Conservation (phyloP, 371 early-diverging fungal genomes). For the Funneliformis caledonium region DNA sequence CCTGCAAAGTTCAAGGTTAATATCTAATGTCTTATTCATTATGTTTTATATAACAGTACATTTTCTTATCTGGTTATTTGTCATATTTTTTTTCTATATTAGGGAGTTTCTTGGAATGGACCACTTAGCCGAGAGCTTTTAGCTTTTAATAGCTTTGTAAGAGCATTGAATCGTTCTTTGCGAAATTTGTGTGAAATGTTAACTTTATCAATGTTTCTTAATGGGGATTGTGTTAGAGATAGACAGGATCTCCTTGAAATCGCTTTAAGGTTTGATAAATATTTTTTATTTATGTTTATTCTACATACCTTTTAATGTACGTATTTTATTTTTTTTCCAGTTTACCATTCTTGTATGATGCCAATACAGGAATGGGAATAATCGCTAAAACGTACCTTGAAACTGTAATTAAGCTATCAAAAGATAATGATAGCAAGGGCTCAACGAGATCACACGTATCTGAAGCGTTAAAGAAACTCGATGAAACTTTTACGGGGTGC, state of each 20-base stretch:
- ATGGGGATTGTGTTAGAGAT: slow-evolving; percentile 57
- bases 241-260: slow-evolving; percentile 58
- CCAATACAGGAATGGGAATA: slow-evolving; percentile 60
- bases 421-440: slow-evolving; percentile 16
- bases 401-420: slow-evolving; percentile 40
- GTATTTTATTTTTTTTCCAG: slow-evolving; percentile 41
- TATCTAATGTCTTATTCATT: not conserved
- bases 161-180: slow-evolving; percentile 63
- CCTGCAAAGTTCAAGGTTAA: slow-evolving; percentile 53
- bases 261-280: slow-evolving; percentile 49
- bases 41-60: not conserved
- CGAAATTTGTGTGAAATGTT: slow-evolving; percentile 68
- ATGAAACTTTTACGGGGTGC: slow-evolving; percentile 54
- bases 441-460: not conserved
- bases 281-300: slow-evolving; percentile 8
- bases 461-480: slow-evolving; percentile 47
- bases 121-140: slow-evolving; percentile 75
- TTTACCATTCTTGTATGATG: slow-evolving; percentile 58
- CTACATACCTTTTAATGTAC: not conserved
- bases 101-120: slow-evolving; percentile 65
- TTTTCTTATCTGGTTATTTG: not conserved
- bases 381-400: slow-evolving; percentile 57
- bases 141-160: slow-evolving; percentile 72
- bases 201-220: slow-evolving; percentile 60
- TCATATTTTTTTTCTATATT: slow-evolving; percentile 5